Base-by-base conservation (phyloP, 1,284 basidiomycete genomes). In the Sporisorium exsertum region DNA sequence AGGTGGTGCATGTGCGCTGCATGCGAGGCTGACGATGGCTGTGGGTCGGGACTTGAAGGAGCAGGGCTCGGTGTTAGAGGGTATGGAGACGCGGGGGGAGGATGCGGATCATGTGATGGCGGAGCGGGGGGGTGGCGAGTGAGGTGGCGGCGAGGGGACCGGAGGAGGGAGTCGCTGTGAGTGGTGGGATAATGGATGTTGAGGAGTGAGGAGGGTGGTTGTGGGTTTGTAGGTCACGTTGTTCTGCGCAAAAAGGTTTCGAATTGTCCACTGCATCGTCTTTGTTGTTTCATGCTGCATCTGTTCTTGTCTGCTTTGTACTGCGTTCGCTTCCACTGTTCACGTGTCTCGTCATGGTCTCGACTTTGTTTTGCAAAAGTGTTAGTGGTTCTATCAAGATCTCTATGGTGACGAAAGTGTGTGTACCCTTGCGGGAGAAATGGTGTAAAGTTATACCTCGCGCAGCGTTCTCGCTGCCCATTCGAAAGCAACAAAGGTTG, bases 401-500 rank as follows among this genome's bases (percentile, higher is more conserved):
- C 46, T 47, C 16, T 47, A 32, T 18, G 5, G 49, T 51, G 49
- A 51, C 49, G n/a, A n/a, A 32, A 20, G 9, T 15, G n/a, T 32
- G 29, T n/a, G 8, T 15, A 3, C 49, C 5, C 29, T 32, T 10
- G 29, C 29, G 29, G 10, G 29, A 5, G 29, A 32, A 32, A 5
- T 32, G n/a, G 29, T 32, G 5, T 32, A 32, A 5, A 32, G 5
- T 10, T 67, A 77, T 10, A 74, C 10, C 10, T 74, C 56, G 8
- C 64, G 27, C 15, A 77, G 40, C 42, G 74, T 77, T 15, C 67
- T 54, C 20, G 67, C 67, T 0, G 75, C 72, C 57, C 64, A 80
- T 57, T 85, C 83, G 47, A 84, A 83, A 5, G 80, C 81, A 24
- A 82, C 78, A 58, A 85, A 85, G 7, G 83, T 84, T 15, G 83